Base-by-base conservation (phyloP, 2,329 filamentous ascomycete species). In the Dothistroma pini region DNA sequence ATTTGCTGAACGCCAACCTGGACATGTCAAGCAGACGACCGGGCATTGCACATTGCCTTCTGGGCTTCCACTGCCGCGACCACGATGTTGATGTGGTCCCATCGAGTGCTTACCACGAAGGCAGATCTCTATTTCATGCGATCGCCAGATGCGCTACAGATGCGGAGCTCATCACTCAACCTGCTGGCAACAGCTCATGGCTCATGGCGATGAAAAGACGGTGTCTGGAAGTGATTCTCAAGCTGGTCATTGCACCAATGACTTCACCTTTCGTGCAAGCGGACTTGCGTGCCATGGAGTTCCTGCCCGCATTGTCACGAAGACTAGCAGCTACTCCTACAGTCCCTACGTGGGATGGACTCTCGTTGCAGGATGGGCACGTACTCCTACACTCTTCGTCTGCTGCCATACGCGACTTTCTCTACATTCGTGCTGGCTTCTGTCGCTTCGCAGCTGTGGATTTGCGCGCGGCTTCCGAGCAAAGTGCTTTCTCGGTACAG, bases 391-490 rank as follows among this genome's bases (percentile, higher is more conserved):
- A 83, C 0, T 81, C 86, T 21, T 87, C 90, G 10, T 86, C 89
- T 1, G 76, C 83, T 38, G 86, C 89, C 0, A 84, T 95, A 44
- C 83, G 88, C 35, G 87, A 93, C 69, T 96, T 96, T 72, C 81
- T 99, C 51, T 82, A 85, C 12, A 83, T 90, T 61, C 86, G 96
- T 59, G 87, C 90, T 56, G 85, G 90, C 69, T 84, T 91, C 44
- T 84, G 96, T 63, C 90, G 96, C 70, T 97, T 97, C 71, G 86
- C 91, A 35, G 88, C 90, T 14, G 87, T 90, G 62, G 93, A 97
- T 74, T 83, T 99, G 41, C 90, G 91, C 68, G 84, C 88, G 61
- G 86, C 92, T 38, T 63, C 64, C 5, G 66, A 69, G 25, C 63
- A 61, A 32, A 59, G 61, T 21, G 64, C 69, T n/a, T 70, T 64